Conservation (phyloP, 2,329 filamentous ascomycete species). For the Ceratocystis huliohia region DNA sequence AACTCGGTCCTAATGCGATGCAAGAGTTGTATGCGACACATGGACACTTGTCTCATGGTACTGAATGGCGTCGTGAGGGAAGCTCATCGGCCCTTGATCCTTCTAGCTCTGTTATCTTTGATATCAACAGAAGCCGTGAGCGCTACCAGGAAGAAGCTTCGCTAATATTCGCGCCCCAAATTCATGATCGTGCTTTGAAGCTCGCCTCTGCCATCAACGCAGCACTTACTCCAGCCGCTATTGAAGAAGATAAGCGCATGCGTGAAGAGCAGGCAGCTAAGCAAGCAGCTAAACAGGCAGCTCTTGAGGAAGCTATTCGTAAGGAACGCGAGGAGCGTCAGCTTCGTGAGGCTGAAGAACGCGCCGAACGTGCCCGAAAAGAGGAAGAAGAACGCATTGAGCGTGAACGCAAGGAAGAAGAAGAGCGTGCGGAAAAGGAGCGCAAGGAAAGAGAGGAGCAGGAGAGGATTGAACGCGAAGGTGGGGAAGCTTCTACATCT, state of each 20-base stretch:
- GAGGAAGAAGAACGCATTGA: conserved; percentile 34
- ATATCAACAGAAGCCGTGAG: conserved; percentile 53
- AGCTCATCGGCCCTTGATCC: conserved; percentile 43
- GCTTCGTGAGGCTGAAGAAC: conserved; percentile 56
- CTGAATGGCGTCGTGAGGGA: conserved; percentile 37
- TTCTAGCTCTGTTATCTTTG: conserved; percentile 63
- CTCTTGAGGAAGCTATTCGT: conserved; percentile 38
- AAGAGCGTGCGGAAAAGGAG: conserved; percentile 50
- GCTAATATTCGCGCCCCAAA: conserved; percentile 58
- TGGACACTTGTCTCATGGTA: conserved; percentile 29
- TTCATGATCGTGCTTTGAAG: conserved; percentile 53
- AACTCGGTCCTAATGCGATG: conserved; percentile 39
- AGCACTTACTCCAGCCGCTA: conserved; percentile 67
- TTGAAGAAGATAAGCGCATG: conserved; percentile 55
- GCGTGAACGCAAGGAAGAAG: conserved; percentile 24
- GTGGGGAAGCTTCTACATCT: conserved; percentile 36
- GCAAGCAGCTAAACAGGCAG: conserved; percentile 6
- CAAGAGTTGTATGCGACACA: conserved; percentile 38
- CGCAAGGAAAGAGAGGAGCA: conserved; percentile 45
- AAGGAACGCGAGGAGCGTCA: conserved; percentile 57
- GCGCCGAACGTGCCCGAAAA: conserved; percentile 50
- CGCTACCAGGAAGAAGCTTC: conserved; percentile 86
- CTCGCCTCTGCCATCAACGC: conserved; percentile 55
- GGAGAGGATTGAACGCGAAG: conserved; percentile 8
- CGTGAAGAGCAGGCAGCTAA: conserved; percentile 35